Conservation (phyloP, 257 asterid species). For the Nemophila menziesii region DNA sequence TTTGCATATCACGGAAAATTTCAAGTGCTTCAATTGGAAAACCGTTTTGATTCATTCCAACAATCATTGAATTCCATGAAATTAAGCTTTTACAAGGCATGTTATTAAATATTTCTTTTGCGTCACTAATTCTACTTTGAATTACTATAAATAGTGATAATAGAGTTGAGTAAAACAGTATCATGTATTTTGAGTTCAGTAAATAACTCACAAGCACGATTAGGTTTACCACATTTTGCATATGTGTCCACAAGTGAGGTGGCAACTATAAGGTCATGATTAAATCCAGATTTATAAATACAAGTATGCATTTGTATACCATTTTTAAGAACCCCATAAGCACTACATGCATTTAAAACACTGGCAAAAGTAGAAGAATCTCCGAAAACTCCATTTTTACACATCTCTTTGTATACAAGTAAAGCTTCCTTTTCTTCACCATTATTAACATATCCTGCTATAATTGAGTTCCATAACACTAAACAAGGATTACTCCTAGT, state of each 20-base stretch:
- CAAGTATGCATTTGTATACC: slow-evolving; percentile 47
- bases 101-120: slow-evolving; percentile 38
- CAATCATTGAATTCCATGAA: slow-evolving; percentile 84
- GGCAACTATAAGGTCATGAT: slow-evolving; percentile 46
- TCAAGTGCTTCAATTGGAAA: slow-evolving; percentile 56
- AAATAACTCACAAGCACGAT: slow-evolving; percentile 47
- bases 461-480: slow-evolving; percentile 59
- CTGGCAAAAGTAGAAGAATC: slow-evolving; percentile 54
- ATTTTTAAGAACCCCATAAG: slow-evolving; percentile 26
- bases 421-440: slow-evolving; percentile 37
- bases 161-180: slow-evolving; percentile 57
- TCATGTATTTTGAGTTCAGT: slow-evolving; percentile 48
- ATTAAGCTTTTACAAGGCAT: slow-evolving; percentile 58
- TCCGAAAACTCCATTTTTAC: slow-evolving; percentile 29
- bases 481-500: slow-evolving; percentile 35
- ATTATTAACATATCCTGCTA: slow-evolving; percentile 59
- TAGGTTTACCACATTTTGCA: slow-evolving; percentile 47
- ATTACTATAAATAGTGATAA: slow-evolving; percentile 56
- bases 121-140: slow-evolving; percentile 60
- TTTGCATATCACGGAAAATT: slow-evolving; percentile 57
- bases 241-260: slow-evolving; percentile 58
- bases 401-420: slow-evolving; percentile 38
- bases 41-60: slow-evolving; percentile 71
- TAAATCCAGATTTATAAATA: slow-evolving; percentile 39
- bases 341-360: slow-evolving; percentile 53